Conservation (phyloP, 2,329 filamentous ascomycete genomes). For the Nemania bipapillata region DNA sequence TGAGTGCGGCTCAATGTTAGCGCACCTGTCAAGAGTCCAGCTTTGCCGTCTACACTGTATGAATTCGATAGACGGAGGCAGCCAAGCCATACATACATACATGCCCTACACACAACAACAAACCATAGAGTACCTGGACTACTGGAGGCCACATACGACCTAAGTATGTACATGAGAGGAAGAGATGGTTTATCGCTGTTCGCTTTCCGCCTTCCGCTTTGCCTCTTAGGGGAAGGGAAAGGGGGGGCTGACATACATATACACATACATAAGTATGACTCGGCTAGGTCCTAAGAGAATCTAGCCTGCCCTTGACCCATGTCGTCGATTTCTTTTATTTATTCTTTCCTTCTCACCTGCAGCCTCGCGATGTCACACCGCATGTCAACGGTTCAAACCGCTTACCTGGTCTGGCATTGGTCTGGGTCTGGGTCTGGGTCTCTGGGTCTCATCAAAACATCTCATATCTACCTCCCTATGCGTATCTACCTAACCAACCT, state of each 20-base stretch:
- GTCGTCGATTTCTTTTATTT: background rate
- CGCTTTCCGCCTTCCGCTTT: slow-evolving; percentile 24
- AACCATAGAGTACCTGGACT: background rate
- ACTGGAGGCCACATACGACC: background rate
- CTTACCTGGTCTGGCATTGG: slow-evolving; percentile 5
- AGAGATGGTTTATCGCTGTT: background rate
- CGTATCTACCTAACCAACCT: background rate
- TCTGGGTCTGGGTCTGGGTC: background rate
- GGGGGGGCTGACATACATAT: background rate
- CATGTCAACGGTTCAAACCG: slow-evolving; percentile 7
- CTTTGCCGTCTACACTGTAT: slow-evolving; percentile 1
- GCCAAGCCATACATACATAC: background rate
- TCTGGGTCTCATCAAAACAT: background rate
- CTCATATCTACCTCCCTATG: too few relatives aligned
- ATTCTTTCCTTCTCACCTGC: background rate
- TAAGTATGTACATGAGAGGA: background rate
- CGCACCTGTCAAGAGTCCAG: background rate
- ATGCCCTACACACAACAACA: background rate
- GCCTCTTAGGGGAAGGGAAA: background rate
- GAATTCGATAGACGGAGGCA: slow-evolving; percentile 12
- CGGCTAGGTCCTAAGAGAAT: slow-evolving; percentile 1
- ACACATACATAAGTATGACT: too few relatives aligned
- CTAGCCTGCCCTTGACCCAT: slow-evolving; percentile 6
- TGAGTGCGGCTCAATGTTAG: slow-evolving; percentile 23
- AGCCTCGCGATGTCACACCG: slow-evolving; percentile 24